Percentiles rank a stretch among this genome's conserved stretches.
phyloP scores from a whole-genome alignment of 2,329 filamentous ascomycete genomes.

The Blastomyces gilchristii region DNA sequence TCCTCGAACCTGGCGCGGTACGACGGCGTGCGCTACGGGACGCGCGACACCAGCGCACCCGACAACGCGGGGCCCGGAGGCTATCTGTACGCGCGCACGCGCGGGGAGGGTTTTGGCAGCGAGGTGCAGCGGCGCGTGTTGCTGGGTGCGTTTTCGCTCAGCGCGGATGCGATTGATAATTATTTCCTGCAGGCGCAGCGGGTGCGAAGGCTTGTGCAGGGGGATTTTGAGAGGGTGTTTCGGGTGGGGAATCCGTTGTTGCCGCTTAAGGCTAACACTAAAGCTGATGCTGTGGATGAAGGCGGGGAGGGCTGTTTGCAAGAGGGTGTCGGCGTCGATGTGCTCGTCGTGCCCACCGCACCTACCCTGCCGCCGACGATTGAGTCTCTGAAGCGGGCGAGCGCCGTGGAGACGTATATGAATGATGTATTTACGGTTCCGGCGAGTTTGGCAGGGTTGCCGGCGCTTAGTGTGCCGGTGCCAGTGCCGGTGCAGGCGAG shows the following conservation, averaged over 20 bases:
- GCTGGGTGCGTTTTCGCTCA: slow-evolving; percentile 80
- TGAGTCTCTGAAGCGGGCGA: slow-evolving; percentile 40
- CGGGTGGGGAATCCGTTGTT: slow-evolving; percentile 55
- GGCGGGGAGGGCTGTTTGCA: slow-evolving; percentile 30
- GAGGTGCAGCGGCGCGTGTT: slow-evolving; percentile 83
- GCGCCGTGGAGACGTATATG: slow-evolving; percentile 65
- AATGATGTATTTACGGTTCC: slow-evolving; percentile 96
- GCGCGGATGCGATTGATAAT: slow-evolving; percentile 84
- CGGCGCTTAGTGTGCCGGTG: slow-evolving; percentile 68
- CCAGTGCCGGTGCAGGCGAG: slow-evolving; percentile 53
- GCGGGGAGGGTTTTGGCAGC: slow-evolving; percentile 64
- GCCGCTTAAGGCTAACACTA: background rate
- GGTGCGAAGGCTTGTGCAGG: slow-evolving; percentile 69
- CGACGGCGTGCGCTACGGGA: slow-evolving; percentile 88
- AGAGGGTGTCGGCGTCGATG: slow-evolving; percentile 57
- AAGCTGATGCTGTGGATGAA: background rate
- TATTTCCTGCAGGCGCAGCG: slow-evolving; percentile 94
- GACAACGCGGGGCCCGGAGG: slow-evolving; percentile 46
- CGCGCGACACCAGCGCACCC: slow-evolving; percentile 37
- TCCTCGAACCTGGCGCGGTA: slow-evolving; percentile 95
- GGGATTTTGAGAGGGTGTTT: slow-evolving; percentile 79
- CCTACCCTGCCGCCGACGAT: slow-evolving; percentile 63
- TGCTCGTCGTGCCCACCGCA: slow-evolving; percentile 78
- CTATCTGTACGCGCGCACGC: slow-evolving; percentile 61
- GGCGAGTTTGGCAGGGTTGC: slow-evolving; percentile 81